Conservation (phyloP, 164 flowering plant genomes). For the Echeveria elegans region DNA sequence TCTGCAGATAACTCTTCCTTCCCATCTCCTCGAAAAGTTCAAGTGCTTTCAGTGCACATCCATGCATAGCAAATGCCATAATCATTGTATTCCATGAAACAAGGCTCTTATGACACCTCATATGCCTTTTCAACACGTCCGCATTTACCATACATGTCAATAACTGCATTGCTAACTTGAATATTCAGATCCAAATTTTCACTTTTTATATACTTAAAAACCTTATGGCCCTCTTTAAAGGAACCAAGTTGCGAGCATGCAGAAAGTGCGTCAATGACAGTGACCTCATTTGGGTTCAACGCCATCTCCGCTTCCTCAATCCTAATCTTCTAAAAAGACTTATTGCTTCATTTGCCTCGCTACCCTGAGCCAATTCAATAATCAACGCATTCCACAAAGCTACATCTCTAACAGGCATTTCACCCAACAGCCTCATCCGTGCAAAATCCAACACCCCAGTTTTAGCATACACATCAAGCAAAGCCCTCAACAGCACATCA, state of each 20-base stretch:
- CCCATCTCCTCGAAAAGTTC: constrained; percentile 51
- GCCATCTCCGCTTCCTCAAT: constrained; percentile 11
- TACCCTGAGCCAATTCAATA: constrained; percentile 71
- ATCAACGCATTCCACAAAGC: constrained; percentile 80
- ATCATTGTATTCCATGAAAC: constrained; percentile 87
- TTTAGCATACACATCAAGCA: constrained; percentile 64
- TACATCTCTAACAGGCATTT: constrained; percentile 54
- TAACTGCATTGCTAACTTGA: constrained; percentile 68
- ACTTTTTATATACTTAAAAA: constrained; percentile 28
- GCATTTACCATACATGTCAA: constrained; percentile 83
- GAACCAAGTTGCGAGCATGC: constrained; percentile 85
- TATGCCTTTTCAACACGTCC: constrained; percentile 58
- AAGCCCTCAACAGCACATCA: constrained; percentile 45
- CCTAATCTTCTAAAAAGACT: constrained; percentile 47
- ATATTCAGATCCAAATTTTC: constrained; percentile 43
- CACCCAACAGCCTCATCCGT: constrained; percentile 53
- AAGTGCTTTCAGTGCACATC: constrained; percentile 43
- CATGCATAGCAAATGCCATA: constrained; percentile 75
- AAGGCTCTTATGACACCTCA: constrained; percentile 28
- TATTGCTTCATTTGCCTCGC: constrained; percentile 50
- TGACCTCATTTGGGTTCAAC: constrained; percentile 54
- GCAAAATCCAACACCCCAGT: constrained; percentile 45
- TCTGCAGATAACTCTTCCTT: constrained; percentile 32
- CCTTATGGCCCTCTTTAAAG: constrained; percentile 38
- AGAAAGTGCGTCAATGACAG: constrained; percentile 63